phyloP scores from a whole-genome alignment of 768 basidiomycete genomes.

The Leccinum barrowsii region DNA sequence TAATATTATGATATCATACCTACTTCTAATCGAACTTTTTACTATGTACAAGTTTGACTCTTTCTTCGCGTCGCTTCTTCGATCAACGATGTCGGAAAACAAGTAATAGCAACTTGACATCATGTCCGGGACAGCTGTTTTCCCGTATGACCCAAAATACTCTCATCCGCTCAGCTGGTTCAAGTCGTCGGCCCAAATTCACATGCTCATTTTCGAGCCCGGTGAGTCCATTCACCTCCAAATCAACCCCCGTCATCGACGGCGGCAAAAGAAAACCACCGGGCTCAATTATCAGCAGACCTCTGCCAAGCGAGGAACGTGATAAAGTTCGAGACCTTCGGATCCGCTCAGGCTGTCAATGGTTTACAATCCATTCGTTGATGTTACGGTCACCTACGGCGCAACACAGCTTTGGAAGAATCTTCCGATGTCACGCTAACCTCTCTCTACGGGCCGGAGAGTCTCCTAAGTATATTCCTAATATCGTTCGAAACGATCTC shows the following conservation, averaged over 20 bases:
- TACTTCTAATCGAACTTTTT: neutral
- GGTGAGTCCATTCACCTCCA: neutral
- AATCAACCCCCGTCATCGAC: neutral
- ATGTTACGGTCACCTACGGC: neutral
- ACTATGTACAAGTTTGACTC: neutral
- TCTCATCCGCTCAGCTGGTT: neutral
- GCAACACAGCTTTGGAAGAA: neutral
- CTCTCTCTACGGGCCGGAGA: neutral
- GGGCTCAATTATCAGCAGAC: neutral
- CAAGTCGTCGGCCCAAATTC: neutral
- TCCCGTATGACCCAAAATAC: neutral
- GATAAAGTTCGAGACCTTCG: neutral
- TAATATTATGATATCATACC: neutral
- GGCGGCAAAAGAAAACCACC: neutral
- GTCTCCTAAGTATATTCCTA: neutral
- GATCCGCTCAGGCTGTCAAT: neutral
- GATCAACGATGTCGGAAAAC: neutral
- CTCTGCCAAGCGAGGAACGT: neutral
- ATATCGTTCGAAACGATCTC: neutral
- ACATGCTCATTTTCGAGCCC: neutral
- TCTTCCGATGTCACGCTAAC: neutral
- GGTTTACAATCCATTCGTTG: neutral
- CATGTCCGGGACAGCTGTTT: neutral
- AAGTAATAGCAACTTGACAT: neutral
- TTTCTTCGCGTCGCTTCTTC: neutral